These are phyloP conservation scores for Colletotrichum sp. DNA, from an alignment of 2,329 filamentous ascomycete species.

Conservation along the genomic window DNA sequence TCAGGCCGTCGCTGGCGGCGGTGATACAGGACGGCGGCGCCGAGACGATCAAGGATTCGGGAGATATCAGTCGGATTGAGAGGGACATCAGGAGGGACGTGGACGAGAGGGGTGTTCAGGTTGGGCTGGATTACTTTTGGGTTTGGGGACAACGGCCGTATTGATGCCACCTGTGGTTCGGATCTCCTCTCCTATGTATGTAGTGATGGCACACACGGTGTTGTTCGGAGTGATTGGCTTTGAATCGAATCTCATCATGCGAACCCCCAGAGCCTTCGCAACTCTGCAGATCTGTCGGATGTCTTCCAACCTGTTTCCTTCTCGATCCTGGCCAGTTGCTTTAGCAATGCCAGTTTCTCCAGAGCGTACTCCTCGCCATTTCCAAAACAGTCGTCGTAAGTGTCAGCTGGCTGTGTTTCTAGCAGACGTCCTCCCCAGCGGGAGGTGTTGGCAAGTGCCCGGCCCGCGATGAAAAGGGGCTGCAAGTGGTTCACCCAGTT, in stretches of 20 bases:
- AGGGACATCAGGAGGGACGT: not conserved
- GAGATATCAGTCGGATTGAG: not conserved
- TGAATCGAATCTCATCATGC: not conserved
- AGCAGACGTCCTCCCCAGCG: not conserved
- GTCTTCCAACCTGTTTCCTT: constrained; percentile 18
- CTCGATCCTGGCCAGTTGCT: constrained; percentile 14
- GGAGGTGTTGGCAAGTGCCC: not conserved
- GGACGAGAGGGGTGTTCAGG: not conserved
- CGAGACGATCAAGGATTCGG: constrained; percentile 4
- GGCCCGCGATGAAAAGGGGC: constrained; percentile 19
- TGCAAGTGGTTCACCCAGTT: constrained; percentile 22
- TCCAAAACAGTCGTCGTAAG: not conserved
- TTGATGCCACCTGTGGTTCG: not conserved
- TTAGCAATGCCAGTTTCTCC: constrained; percentile 10
- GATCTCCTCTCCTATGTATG: not conserved
- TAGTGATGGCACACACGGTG: not conserved
- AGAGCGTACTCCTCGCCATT: not conserved
- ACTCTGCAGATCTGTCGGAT: not conserved
- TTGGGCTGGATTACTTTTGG: constrained; percentile 3
- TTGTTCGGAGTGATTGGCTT: not conserved
- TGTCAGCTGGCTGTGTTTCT: too few species aligned
- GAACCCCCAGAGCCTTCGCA: not conserved
- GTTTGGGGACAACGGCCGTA: not conserved
- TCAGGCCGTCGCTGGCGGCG: not conserved
- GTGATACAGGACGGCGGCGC: not conserved